Conservation (phyloP, 2,329 filamentous ascomycete species). For the Sporothrix pallida region DNA sequence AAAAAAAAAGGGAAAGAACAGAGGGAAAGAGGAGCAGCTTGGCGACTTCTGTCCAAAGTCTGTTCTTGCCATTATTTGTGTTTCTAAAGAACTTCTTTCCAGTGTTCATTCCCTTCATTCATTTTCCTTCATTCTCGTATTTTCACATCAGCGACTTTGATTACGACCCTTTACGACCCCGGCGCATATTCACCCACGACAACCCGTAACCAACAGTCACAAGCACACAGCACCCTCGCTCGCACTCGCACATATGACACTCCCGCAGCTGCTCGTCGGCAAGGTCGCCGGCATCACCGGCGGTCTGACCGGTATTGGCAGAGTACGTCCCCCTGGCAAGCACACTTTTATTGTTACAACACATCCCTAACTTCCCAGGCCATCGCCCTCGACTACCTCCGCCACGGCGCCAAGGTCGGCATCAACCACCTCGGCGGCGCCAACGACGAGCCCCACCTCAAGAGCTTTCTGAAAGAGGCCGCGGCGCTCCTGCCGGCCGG, state of each 20-base stretch:
- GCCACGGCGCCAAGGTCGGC: conserved; percentile 36
- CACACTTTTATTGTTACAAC: neutral
- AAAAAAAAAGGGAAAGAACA: no score
- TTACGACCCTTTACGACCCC: no score
- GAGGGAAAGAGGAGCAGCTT: no score
- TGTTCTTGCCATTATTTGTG: neutral
- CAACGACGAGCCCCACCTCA: conserved; percentile 32
- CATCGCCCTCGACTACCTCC: conserved; percentile 36
- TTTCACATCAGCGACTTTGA: neutral
- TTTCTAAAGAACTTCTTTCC: neutral
- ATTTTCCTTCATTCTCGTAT: neutral
- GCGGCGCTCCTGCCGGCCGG: conserved; percentile 11
- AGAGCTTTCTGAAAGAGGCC: conserved; percentile 32
- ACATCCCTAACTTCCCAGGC: conserved; percentile 17
- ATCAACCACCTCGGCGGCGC: conserved; percentile 35
- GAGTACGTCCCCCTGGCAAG: conserved; percentile 18
- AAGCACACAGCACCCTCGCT: neutral
- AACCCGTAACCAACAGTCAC: neutral
- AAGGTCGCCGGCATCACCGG: conserved; percentile 36
- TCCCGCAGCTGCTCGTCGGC: conserved; percentile 36
- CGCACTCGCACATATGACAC: conserved; percentile 22
- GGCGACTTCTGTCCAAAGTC: neutral
- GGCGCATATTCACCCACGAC: neutral
- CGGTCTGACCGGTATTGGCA: conserved; percentile 36
- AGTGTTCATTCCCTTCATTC: neutral